Base-by-base conservation (phyloP, 1,284 basidiomycete species). In the Amylostereum areolatum region DNA sequence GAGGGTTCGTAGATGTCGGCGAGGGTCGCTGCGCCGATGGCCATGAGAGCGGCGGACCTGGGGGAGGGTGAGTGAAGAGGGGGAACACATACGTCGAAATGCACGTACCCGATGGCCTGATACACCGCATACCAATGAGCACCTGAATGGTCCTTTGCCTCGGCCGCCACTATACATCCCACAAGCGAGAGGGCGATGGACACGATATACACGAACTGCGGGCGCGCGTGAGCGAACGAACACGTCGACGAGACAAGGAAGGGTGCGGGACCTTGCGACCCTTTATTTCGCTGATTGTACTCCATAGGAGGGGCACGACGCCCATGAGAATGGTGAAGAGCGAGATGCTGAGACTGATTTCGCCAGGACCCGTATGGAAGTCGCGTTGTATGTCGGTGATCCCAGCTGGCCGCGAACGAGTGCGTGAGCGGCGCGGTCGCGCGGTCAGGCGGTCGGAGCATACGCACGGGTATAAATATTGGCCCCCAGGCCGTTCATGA, bases 311-410 rank as follows among this genome's bases (percentile, higher is more conserved):
- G 0, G 88, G 89, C 45, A 82, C 66, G 9, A 69, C 62, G 1
- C 89, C 89, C 63, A 91, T 88, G n/a, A 88, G 63, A 24, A 90
- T 67, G 56, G 94, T 92, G 66, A 90, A 95, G 10, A 89, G 58
- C 1, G 86, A 83, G 7, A 94, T 64, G 56, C 79, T 83, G 59
- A 87, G 72, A 47, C 88, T 86, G 49, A 95, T 83, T 55, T 90
- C 74, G 2, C 75, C 68, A 43, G 78, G 74, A 0, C 78, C 81
- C 0, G 89, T 86, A 50, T 80, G 72, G 25, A 93, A 69, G 35
- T 88, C 74, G 1, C 57, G 57, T 55, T 85, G 71, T 60, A 94
- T 81, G 50, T 86, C 69, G 41, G 79, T 71, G 47, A 91, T 84
- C 2, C 81, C 78, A 45, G 85, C 85, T 79, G 18, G 18, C 18